Percentiles rank a stretch among this genome's conserved stretches.
Conservation (phyloP, 129 eudicot genomes). For the Pulicaria dysenterica region DNA sequence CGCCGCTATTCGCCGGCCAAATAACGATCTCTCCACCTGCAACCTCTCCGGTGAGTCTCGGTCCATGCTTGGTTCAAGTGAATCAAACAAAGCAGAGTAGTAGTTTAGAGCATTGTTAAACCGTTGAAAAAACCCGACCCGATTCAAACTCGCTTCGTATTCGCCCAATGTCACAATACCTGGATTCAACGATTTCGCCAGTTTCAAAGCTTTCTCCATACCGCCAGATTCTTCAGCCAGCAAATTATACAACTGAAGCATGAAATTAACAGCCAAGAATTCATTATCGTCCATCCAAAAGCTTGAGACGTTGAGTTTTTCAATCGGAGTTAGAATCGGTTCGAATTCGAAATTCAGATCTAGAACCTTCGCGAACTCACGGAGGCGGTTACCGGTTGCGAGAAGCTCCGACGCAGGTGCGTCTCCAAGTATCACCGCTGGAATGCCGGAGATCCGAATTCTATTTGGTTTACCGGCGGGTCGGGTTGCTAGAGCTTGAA, state of each 20-base stretch:
- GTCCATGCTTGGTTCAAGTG: constrained; percentile 69
- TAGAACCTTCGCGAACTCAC: constrained; percentile 78
- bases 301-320: constrained; percentile 49
- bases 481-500: constrained; percentile 91
- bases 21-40: constrained; percentile 61
- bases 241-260: constrained; percentile 80
- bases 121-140: constrained; percentile 57
- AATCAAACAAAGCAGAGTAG: constrained; percentile 70
- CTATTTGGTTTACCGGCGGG: constrained; percentile 76
- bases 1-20: constrained; percentile 75
- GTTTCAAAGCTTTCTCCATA: constrained; percentile 54
- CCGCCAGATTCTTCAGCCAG: constrained; percentile 47
- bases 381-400: constrained; percentile 87
- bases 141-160: constrained; percentile 74
- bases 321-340: constrained; percentile 57
- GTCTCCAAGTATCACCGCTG: constrained; percentile 64
- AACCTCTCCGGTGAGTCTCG: constrained; percentile 69
- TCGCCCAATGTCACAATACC: constrained; percentile 84
- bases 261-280: constrained; percentile 79
- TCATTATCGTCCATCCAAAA: constrained; percentile 75
- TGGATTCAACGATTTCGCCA: constrained; percentile 80
- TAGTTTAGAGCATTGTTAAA: constrained; percentile 63
- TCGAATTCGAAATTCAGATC: constrained; percentile 83
- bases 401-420: constrained; percentile 59
- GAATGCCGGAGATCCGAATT: constrained; percentile 85